Evolutionary conservation across 1,139 yeast species (phyloP), one percentile per base, ranked within the genome.

Genomic region (Blastobotrys aristatus): DNA sequence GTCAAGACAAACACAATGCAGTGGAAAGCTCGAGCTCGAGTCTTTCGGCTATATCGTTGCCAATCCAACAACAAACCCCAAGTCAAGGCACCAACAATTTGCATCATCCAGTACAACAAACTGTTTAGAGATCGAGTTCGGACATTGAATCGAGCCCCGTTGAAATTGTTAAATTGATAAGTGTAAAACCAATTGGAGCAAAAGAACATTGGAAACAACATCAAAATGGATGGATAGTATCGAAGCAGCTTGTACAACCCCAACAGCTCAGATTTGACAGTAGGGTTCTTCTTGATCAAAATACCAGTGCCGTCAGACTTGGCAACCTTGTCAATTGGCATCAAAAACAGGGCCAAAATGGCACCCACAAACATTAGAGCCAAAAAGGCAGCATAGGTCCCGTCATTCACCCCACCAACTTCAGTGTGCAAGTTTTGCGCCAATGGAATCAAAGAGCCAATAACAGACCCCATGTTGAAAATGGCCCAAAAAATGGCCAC

Each of bases 141-240:
- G 49, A 79, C 65, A 59, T 74, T 77, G 65, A 80, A 80, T 51
- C 76, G 69, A 20, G 77, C 77, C 34, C 75, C 77, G 60, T 79
- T 79, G 61, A 75, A 71, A 52, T 76, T 77, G 59, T 78, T 78
- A 57, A 77, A 79, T 63, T 80, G 84, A 63, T 79, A 79, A 39
- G 84, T 76, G 68, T 77, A 77, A 66, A 79, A 80, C 80, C 81
- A 79, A 68, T 80, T 80, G 36, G 84, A 76, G 18, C 80, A 73
- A 57, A 77, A 76, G 62, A 79, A 80, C 78, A 77, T 75, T 40
- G 82, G 82, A 72, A 79, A 77, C 60, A 80, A 57, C 27, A 74
- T 58, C 40, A 64, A 38, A 20, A 64, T 73, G 57, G 65, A 69
- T 47, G 80, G 79, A 54, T 79, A 82, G 30, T 60, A 57, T 45